Evolutionary conservation across 495 filamentous ascomycete species (phyloP), one percentile per base, ranked within the genome.

Genomic region (Hypoxylon subgilvum): DNA sequence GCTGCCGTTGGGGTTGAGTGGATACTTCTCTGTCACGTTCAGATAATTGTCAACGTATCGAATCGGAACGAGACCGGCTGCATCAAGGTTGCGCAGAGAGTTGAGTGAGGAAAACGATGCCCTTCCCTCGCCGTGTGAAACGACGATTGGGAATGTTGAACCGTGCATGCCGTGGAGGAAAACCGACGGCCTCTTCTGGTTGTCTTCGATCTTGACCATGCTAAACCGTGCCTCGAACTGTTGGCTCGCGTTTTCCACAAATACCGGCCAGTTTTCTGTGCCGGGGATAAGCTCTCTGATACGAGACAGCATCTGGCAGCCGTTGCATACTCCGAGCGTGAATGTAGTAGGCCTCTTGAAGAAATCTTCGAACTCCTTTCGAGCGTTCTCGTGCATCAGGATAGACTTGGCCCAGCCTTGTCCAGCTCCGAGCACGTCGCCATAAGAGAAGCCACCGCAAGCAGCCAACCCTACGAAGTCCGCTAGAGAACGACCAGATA

Each of bases 321-420:
- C 94, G 70, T 98, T 98, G 82, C 94, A 97, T 18, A 97, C 93
- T 44, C 95, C 94, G 1, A 98, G 81, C 6, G 89, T 83, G 73
- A 98, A 98, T 6, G 94, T 97, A 60, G 96, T 89, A 27, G 84
- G 82, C 28, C 95, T 84, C 67, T 87, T 82, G 73, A 98, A 97
- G 84, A 98, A 98, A 6, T 69, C 68, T 60, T 88, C 74, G 75
- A 97, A 96, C 61, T 92, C 86, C 39, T 74, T 76, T 23, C 91
- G 84, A 2, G 88, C 86, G 52, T 86, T 84, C 16, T 87, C 81
- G 73, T 96, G 89, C 58, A 93, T 81, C 5, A 96, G 82, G 30
- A 97, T 91, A 3, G 88, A 91, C 69, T 92, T 92, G n/a, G 95
- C 92, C 94, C 94, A 98, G 41, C 95, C 94, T 62, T 89, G 87